Base-by-base conservation (phyloP, 2,329 filamentous ascomycete genomes). In the Epichloe brachyelytri region DNA sequence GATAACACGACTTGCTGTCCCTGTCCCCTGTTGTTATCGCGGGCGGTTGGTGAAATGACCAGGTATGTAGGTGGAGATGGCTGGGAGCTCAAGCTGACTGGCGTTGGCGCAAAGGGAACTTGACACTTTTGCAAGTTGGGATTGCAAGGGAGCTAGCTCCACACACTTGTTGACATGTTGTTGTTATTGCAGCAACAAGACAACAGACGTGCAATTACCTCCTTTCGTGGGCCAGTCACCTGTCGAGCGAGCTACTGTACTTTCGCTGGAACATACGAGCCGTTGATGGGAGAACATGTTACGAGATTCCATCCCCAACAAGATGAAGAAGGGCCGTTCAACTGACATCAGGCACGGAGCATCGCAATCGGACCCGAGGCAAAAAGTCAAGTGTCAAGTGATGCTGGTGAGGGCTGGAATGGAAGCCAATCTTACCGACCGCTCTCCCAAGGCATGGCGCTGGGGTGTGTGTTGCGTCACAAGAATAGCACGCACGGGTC, bases 331-430 rank as follows among this genome's bases (percentile, higher is more conserved):
- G 39, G 5, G 37, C 26, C 37, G 33, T 15, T 48, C 17, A 20
- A 33, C 20, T 33, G 36, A 37, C 44, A n/a, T 26, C 22, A 46
- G 44, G 44, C 30, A 34, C 44, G 44, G 14, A 46, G 19, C 22
- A 30, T 10, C n/a, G 44, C 39, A 41, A 41, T 19, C 10, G 33
- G 22, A 45, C 43, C 19, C 26, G 12, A 12, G 33, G 12, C 45
- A 46, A 37, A 17, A 46, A 26, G 45, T 36, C 45, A 46, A n/a
- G 5, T n/a, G 45, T 46, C 45, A 46, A 41, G 34, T 40, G 46
- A 48, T 44, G 40, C 26, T 26, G 26, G 26, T 26, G 26, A 22
- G 46, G 38, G 38, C 49, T 50, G 49, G 49, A 50, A 50, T 50
- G 49, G 17, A 38, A 12, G 47, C 39, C 30, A 49, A 40, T 14